Conservation (phyloP, 495 filamentous ascomycete genomes). For the Arthonia radiata region DNA sequence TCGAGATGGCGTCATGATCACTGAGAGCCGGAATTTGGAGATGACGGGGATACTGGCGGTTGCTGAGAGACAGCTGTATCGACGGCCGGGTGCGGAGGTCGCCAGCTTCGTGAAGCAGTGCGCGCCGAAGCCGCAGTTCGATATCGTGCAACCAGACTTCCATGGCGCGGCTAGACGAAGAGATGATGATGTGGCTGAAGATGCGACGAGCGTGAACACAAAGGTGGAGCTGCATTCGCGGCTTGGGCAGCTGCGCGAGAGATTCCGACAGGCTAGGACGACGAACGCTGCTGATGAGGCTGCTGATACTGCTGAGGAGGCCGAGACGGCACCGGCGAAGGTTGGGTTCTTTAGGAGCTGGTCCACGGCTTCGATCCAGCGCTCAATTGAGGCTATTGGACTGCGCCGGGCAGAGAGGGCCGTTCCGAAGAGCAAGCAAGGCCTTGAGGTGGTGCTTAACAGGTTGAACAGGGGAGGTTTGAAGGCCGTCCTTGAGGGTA, state of each 20-base stretch:
- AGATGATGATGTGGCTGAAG: constrained; percentile 19
- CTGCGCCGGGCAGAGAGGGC: constrained; percentile 62
- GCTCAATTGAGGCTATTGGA: constrained; percentile 74
- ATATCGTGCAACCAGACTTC: constrained; percentile 2
- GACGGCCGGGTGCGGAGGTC: constrained; percentile 15
- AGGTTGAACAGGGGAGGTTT: constrained; percentile 61
- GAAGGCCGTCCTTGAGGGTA: constrained; percentile 63
- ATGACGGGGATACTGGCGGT: constrained; percentile 84
- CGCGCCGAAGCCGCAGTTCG: constrained; percentile 3
- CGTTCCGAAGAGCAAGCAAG: constrained; percentile 68
- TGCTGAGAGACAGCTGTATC: constrained; percentile 64
- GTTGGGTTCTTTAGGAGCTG: constrained; percentile 43
- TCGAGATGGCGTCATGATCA: constrained; percentile 49
- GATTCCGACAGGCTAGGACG: constrained; percentile 16
- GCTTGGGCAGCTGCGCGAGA: constrained; percentile 40
- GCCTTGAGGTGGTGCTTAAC: constrained; percentile 86
- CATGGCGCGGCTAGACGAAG: constrained; percentile 7
- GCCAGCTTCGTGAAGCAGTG: not conserved
- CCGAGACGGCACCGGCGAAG: constrained; percentile 15
- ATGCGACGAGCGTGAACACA: constrained; percentile 60
- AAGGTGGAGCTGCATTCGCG: constrained; percentile 67
- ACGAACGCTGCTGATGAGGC: constrained; percentile 6
- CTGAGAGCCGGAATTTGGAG: constrained; percentile 31
- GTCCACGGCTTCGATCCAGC: constrained; percentile 58
- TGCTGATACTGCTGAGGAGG: constrained; percentile 16